Conservation (phyloP, 75 land plant genomes). For the Selaginella tamariscina region DNA sequence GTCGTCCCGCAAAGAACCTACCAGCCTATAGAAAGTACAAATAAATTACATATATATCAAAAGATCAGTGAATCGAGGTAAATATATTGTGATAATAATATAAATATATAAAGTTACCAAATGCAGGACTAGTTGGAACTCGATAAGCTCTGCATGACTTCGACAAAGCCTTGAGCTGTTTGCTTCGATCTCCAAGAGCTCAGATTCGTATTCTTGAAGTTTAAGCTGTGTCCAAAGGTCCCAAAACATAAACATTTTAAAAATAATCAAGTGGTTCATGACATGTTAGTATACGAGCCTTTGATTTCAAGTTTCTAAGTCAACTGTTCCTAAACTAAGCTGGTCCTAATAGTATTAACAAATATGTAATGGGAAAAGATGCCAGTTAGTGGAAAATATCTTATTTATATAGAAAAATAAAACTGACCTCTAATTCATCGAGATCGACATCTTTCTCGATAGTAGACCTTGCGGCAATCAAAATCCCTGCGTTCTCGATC, state of each 20-base stretch:
- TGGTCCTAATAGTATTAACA: too few species aligned
- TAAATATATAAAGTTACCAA: too few species aligned
- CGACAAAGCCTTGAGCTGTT: conserved; percentile 75
- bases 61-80: too few species aligned
- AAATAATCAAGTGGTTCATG: too few species aligned
- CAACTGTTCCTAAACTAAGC: too few species aligned
- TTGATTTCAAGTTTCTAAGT: neutral
- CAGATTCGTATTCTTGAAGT: conserved; percentile 80
- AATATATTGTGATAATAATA: too few species aligned
- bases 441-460: conserved; percentile 40
- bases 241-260: neutral
- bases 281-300: neutral
- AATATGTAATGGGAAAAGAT: too few species aligned
- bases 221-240: conserved; percentile 34
- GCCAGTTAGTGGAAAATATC: too few species aligned
- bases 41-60: neutral
- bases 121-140: conserved; percentile 82
- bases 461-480: conserved; percentile 32
- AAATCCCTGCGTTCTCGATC: conserved; percentile 54
- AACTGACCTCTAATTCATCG: conserved; percentile 64
- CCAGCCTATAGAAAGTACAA: neutral
- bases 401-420: neutral
- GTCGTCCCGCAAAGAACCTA: neutral
- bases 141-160: conserved; percentile 64
- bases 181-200: conserved; percentile 75